These are phyloP conservation scores for Capsicum baccatum DNA, from an alignment of 257 asterid genomes.

Conservation along the genomic window DNA sequence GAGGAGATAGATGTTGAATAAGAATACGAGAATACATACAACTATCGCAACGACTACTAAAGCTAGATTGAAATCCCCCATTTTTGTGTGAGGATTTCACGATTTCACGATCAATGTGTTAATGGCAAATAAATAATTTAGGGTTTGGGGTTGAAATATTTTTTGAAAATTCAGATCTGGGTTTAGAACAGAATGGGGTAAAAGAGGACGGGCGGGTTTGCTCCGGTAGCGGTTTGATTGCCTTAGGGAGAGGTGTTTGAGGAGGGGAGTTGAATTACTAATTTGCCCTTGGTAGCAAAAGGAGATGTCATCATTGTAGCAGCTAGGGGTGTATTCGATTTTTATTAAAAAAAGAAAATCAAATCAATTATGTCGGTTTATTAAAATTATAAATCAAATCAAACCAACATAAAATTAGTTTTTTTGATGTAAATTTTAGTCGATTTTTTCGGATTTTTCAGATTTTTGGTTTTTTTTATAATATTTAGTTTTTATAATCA, in stretches of 20 bases:
- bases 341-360: too few relatives aligned
- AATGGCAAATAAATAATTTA: background rate
- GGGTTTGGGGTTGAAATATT: slow-evolving; percentile 31
- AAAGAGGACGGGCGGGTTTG: background rate
- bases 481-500: too few relatives aligned
- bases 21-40: slow-evolving; percentile 77
- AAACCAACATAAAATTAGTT: too few relatives aligned
- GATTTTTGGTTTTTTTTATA: too few relatives aligned
- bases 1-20: slow-evolving; percentile 77
- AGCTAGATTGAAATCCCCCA: slow-evolving; percentile 99
- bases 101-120: slow-evolving; percentile 30
- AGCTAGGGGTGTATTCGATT: too few relatives aligned
- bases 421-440: too few relatives aligned
- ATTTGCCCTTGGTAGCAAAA: background rate
- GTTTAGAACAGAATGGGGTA: background rate
- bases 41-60: slow-evolving; percentile 87
- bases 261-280: background rate
- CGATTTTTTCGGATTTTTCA: too few relatives aligned
- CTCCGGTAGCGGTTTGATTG: slow-evolving; percentile 5
- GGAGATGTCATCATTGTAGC: too few relatives aligned
- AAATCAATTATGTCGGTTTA: too few relatives aligned
- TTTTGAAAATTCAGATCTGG: slow-evolving; percentile 17
- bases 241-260: background rate
- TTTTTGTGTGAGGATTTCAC: slow-evolving; percentile 47
- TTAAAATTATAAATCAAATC: too few relatives aligned